Percentiles rank a stretch among this genome's conserved stretches.
phyloP scores from a whole-genome alignment of 129 eudicot species.

The Glebionis coronaria region DNA sequence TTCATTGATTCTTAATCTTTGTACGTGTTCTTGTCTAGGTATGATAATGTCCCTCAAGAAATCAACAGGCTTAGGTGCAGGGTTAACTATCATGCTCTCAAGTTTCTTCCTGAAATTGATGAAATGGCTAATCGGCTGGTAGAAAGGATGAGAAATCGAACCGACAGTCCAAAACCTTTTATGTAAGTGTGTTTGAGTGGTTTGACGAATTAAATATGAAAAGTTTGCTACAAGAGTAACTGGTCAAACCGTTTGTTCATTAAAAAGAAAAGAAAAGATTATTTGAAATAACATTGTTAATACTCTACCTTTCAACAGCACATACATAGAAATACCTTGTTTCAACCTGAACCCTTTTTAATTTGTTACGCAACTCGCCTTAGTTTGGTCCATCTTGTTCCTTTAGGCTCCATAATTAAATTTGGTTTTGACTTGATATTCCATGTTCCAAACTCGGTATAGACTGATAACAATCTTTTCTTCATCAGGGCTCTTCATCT shows the following conservation, averaged over 20 bases:
- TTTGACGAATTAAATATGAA: background rate
- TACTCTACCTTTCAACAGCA: no score
- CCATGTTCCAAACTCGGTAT: slow-evolving; percentile 8
- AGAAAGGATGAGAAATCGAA: slow-evolving; percentile 95
- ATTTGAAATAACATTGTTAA: no score
- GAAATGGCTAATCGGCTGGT: slow-evolving; percentile 87
- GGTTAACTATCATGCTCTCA: slow-evolving; percentile 94
- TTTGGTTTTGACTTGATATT: background rate
- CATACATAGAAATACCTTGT: no score
- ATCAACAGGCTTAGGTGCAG: slow-evolving; percentile 91
- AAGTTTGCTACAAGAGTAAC: background rate
- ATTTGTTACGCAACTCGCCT: no score
- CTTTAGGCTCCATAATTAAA: background rate
- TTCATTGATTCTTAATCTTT: slow-evolving; percentile 1
- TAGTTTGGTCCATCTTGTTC: no score
- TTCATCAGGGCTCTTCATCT: slow-evolving; percentile 93
- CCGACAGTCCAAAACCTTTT: slow-evolving; percentile 79
- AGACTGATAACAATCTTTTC: slow-evolving; percentile 4
- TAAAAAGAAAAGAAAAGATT: no score
- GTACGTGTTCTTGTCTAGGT: slow-evolving; percentile 41
- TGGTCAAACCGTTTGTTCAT: background rate
- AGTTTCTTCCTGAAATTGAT: slow-evolving; percentile 94
- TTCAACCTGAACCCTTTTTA: background rate
- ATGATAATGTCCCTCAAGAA: slow-evolving; percentile 95
- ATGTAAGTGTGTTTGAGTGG: slow-evolving; percentile 47